Percentiles rank a stretch among this genome's conserved stretches.
Conservation (phyloP, 2,329 filamentous ascomycete genomes). For the Trichoderma asperellum region DNA sequence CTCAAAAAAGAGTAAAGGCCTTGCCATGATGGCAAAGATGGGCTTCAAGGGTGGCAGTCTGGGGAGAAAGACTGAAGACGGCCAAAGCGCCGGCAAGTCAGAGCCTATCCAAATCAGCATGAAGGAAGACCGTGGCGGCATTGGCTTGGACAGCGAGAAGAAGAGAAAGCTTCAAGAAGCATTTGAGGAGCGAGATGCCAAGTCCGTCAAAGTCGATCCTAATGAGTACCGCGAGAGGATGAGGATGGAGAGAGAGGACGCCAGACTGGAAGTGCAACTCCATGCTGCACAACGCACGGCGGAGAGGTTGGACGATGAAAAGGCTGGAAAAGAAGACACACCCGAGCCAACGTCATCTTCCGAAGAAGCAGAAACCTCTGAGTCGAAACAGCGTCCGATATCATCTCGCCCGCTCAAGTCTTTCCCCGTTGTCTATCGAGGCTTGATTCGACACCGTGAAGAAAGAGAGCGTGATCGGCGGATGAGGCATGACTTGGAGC, state of each 20-base stretch:
- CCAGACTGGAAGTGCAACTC: slow-evolving; percentile 69
- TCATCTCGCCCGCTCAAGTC: slow-evolving; percentile 61
- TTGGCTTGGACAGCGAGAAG: slow-evolving; percentile 81
- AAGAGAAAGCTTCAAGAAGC: slow-evolving; percentile 75
- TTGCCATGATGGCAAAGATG: slow-evolving; percentile 96
- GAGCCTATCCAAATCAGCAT: slow-evolving; percentile 78
- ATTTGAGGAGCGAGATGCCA: slow-evolving; percentile 56
- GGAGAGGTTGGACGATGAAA: slow-evolving; percentile 72
- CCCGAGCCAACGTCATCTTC: slow-evolving; percentile 21
- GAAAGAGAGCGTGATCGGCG: slow-evolving; percentile 69
- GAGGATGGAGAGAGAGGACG: slow-evolving; percentile 69
- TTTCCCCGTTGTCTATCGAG: slow-evolving; percentile 80
- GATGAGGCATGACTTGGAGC: slow-evolving; percentile 68
- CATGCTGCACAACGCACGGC: slow-evolving; percentile 80
- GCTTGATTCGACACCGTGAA: slow-evolving; percentile 69
- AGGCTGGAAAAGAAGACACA: slow-evolving; percentile 28
- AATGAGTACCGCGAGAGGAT: slow-evolving; percentile 75
- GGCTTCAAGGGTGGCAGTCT: slow-evolving; percentile 82
- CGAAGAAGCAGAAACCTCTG: slow-evolving; percentile 32
- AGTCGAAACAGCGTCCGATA: slow-evolving; percentile 44
- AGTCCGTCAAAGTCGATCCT: slow-evolving; percentile 66
- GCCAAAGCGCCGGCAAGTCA: slow-evolving; percentile 42
- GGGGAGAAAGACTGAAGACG: slow-evolving; percentile 61
- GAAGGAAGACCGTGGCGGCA: slow-evolving; percentile 80
- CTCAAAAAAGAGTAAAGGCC: slow-evolving; percentile 75